phyloP scores from a whole-genome alignment of 2,329 filamentous ascomycete species.

The Teratosphaeria zuluensis region DNA sequence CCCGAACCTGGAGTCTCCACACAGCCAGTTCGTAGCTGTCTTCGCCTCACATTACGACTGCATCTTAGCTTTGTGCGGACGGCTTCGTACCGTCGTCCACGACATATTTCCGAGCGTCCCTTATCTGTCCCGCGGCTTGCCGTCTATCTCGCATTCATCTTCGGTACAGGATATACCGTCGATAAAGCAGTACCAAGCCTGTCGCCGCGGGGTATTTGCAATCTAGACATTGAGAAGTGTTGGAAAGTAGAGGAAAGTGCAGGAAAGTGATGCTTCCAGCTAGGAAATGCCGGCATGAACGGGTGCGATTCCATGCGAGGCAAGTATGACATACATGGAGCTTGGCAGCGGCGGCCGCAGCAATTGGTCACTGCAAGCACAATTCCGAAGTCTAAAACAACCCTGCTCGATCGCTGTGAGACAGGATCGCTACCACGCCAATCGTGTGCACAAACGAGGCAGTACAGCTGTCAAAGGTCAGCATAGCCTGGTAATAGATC shows the following conservation, averaged over 20 bases:
- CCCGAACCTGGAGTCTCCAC: neutral
- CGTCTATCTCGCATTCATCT: neutral
- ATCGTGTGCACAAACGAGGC: neutral
- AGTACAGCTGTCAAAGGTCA: neutral
- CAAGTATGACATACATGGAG: neutral
- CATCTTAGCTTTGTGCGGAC: no score
- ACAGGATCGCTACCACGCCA: neutral
- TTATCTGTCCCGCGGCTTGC: neutral
- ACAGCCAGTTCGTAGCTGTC: neutral
- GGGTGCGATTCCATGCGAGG: neutral
- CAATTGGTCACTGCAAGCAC: neutral
- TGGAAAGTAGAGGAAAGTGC: neutral
- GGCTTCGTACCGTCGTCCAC: no score
- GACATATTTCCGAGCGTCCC: neutral
- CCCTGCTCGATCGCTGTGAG: neutral
- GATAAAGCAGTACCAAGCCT: neutral
- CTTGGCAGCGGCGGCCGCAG: neutral
- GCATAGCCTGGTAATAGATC: neutral
- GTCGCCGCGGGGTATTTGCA: neutral
- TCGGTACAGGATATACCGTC: neutral
- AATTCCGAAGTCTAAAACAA: neutral
- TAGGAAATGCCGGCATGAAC: neutral
- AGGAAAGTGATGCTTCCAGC: neutral
- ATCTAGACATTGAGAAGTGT: neutral
- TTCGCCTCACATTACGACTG: neutral